phyloP scores from a whole-genome alignment of 2,329 filamentous ascomycete species.

The Talaromyces sp. region DNA sequence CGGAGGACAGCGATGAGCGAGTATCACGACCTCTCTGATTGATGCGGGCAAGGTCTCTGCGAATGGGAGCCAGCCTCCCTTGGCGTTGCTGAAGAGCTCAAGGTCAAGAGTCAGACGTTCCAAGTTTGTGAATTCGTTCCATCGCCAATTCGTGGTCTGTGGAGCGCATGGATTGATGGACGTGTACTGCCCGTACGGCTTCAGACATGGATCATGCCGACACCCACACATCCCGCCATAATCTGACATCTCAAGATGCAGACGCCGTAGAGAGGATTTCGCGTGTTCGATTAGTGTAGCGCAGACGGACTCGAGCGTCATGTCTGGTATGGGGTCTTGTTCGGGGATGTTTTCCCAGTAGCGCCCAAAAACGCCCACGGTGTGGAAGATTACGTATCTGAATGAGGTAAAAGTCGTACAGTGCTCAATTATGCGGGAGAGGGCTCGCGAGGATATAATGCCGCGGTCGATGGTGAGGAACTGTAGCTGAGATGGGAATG shows the following conservation, averaged over 20 bases:
- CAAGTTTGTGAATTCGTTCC: not conserved
- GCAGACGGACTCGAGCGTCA: not conserved
- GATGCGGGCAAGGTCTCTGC: not conserved
- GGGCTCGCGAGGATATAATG: not conserved
- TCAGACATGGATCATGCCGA: not conserved
- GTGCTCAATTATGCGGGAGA: not conserved
- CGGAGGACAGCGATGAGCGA: constrained; percentile 5
- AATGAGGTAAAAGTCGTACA: not conserved
- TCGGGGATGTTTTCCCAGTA: not conserved
- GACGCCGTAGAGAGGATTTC: not conserved
- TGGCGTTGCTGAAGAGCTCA: not conserved
- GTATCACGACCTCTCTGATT: not conserved
- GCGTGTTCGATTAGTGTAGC: not conserved
- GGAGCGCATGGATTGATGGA: not conserved
- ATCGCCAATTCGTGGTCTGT: constrained; percentile 7
- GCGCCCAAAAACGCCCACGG: not conserved
- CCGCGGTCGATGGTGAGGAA: not conserved
- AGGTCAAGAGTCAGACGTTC: constrained; percentile 5
- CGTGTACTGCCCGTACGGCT: not conserved
- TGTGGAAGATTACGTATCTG: not conserved
- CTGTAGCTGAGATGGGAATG: not conserved
- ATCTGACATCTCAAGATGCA: not conserved
- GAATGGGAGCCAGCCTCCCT: not conserved
- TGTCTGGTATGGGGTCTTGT: not conserved
- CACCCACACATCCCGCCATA: not conserved